Base-by-base conservation (phyloP, 176 grass and related monocot species). In the Ensete glaucum region DNA sequence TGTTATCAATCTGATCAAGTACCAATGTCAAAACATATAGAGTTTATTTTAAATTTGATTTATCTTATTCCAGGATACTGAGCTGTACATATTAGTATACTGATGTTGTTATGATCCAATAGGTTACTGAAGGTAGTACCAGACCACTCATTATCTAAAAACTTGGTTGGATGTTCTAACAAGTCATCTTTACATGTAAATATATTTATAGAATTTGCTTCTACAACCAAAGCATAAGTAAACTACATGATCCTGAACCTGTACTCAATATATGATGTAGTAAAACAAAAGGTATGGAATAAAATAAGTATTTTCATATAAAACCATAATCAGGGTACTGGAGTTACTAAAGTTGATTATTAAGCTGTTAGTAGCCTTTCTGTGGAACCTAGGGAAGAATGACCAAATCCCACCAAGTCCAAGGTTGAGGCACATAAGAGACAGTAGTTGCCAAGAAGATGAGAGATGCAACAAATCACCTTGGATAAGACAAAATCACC, bases 401-500 rank as follows among this genome's bases (percentile, higher is more conserved):
- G 66, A 48, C 4, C 34, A 43, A 43, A 43, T 43, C 34, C 34
- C 34, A 43, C 34, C 34, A 43, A 43, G 34, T 80, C 25, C 43
- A 76, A 73, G 20, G 74, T n/a, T 43, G 34, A 43, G 4, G 34
- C 34, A 43, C 0, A 43, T 43, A 4, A 5, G 4, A 43, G 34
- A 26, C 23, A 23, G 25, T 3, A 77, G 52, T 64, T 29, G 3
- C 14, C 13, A 14, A 75, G 54, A 79, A 25, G 11, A 2, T 11
- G 0, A 74, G 53, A 27, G 3, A 34, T 74, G 19, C 63, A 19
- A 52, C 27, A 71, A 52, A 54, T 81, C 76, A 98, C 90, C 90
- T 98, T 98, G 49, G 94, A 98, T 64, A 98, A 81, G 52, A 98
- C 80, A 71, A 91, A 98, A 83, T 98, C 94, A 77, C 90, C 94